phyloP scores from a whole-genome alignment of 306 rosid genomes.

The Citrullus mucosospermus region DNA sequence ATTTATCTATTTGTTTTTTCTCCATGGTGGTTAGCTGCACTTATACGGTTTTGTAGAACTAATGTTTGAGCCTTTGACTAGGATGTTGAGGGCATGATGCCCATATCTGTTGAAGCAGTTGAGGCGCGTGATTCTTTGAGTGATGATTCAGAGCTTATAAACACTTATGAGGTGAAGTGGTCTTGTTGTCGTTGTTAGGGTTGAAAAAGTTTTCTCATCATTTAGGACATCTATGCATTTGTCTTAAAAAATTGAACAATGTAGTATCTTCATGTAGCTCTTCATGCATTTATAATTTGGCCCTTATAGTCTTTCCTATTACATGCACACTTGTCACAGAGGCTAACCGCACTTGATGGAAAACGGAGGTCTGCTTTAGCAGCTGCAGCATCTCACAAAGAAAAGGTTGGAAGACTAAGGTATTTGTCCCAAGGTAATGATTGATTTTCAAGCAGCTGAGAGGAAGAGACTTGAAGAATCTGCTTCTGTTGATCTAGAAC shows the following conservation, averaged over 20 bases:
- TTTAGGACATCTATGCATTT: neutral
- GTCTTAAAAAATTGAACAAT: neutral
- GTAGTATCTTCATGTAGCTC: neutral
- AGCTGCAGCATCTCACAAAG: constrained; percentile 89
- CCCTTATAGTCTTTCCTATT: neutral
- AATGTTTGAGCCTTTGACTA: constrained; percentile 29
- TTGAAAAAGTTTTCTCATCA: neutral
- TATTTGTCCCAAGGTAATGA: constrained; percentile 62
- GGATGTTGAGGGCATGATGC: constrained; percentile 99
- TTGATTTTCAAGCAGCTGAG: constrained; percentile 96
- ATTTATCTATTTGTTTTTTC: neutral
- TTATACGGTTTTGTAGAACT: constrained; percentile 17
- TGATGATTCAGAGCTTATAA: constrained; percentile 80
- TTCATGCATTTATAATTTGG: neutral
- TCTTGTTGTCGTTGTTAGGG: constrained; percentile 4
- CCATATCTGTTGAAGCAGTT: constrained; percentile 89
- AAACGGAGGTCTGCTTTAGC: constrained; percentile 91
- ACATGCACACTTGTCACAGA: constrained; percentile 27
- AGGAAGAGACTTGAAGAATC: constrained; percentile 79
- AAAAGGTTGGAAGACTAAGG: constrained; percentile 92
- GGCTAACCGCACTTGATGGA: constrained; percentile 94
- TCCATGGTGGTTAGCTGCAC: neutral
- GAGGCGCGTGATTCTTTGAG: constrained; percentile 87
- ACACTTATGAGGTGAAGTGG: constrained; percentile 65
- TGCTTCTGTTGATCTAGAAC: constrained; percentile 93